A percentile compares a stretch with the other conserved stretches of the same genome.
Evolutionary conservation across 2,329 filamentous ascomycete genomes (phyloP).

Genomic region (Aspergillus sp.): DNA sequence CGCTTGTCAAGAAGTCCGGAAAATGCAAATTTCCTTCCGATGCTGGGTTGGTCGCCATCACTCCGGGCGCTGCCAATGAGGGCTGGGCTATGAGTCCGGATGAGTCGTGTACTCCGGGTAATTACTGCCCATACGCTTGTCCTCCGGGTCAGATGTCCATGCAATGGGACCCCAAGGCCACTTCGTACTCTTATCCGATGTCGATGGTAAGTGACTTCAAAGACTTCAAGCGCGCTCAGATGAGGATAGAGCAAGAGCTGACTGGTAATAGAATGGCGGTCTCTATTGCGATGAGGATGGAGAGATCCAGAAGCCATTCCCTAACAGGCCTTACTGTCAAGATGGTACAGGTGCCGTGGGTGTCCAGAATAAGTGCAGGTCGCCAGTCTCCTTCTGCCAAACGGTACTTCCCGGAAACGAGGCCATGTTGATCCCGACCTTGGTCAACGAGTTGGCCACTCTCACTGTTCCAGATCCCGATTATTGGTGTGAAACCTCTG

Average conservation of each 20-base stretch:
- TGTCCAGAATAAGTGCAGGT: conserved; percentile 59
- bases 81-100: conserved; percentile 78
- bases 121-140: conserved; percentile 71
- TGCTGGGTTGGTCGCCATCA: conserved; percentile 61
- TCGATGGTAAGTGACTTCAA: conserved; percentile 57
- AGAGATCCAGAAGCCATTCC: conserved; percentile 62
- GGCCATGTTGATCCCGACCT: conserved; percentile 75
- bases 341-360: conserved; percentile 59
- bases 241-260: neutral
- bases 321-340: conserved; percentile 61
- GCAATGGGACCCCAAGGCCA: conserved; percentile 68
- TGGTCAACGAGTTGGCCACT: conserved; percentile 50
- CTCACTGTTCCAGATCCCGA: conserved; percentile 63
- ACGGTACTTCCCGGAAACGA: conserved; percentile 73
- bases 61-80: conserved; percentile 57
- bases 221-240: too few species aligned
- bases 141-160: conserved; percentile 68
- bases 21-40: conserved; percentile 61
- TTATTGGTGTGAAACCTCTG: conserved; percentile 67
- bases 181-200: conserved; percentile 57
- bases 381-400: conserved; percentile 65
- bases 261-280: conserved; percentile 57
- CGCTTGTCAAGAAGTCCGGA: conserved; percentile 48
- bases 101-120: conserved; percentile 58
- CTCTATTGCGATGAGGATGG: conserved; percentile 64